Evolutionary conservation across 1,284 basidiomycete genomes (phyloP).

Genomic region (Trametes sp.): DNA sequence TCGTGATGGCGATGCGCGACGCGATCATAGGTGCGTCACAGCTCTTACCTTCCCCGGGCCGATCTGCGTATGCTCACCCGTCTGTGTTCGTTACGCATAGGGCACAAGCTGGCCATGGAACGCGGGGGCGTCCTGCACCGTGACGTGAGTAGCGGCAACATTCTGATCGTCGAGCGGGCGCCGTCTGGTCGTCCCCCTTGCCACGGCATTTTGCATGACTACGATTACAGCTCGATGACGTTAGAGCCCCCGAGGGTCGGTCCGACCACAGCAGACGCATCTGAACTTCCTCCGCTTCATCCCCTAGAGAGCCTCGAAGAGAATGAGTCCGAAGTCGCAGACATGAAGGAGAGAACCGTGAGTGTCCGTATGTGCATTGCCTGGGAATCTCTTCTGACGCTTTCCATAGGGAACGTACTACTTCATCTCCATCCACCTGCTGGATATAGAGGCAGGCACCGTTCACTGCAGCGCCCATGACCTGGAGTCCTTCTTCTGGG

Average conservation of each 20-base stretch:
- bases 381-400: too few relatives aligned
- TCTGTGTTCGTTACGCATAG: too few relatives aligned
- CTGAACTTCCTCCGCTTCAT: neutral
- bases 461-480: conserved; percentile 24
- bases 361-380: neutral
- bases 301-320: neutral
- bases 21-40: conserved; percentile 24
- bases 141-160: conserved; percentile 29
- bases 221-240: conserved; percentile 25
- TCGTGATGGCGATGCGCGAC: conserved; percentile 23
- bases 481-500: conserved; percentile 31
- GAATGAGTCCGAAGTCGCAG: neutral
- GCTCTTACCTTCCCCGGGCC: too few relatives aligned
- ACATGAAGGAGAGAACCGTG: conserved; percentile 22
- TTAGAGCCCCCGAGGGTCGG: neutral
- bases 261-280: neutral
- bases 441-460: neutral
- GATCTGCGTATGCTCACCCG: too few relatives aligned
- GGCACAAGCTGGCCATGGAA: conserved; percentile 13
- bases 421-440: conserved; percentile 22
- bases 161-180: conserved; percentile 19
- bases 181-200: neutral
- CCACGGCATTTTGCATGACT: conserved; percentile 26
- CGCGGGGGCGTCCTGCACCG: conserved; percentile 19
- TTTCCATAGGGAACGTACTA: conserved; percentile 23